Evolutionary conservation across 2,329 filamentous ascomycete species (phyloP).

Genomic region (Neobulgaria alba): DNA sequence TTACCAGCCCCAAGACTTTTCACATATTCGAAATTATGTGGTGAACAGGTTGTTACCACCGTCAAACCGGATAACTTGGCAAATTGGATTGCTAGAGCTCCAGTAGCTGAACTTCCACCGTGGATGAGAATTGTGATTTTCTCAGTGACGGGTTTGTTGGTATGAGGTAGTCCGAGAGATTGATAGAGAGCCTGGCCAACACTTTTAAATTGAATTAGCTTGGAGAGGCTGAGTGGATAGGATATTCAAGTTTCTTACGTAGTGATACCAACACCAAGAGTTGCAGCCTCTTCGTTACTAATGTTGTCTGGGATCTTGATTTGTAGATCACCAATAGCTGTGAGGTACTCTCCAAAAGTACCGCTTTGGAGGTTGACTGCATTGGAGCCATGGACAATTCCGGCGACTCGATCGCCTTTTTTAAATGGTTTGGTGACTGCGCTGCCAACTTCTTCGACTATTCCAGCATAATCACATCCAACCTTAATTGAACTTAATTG

Average conservation of each 20-base stretch:
- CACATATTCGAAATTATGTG: conserved; percentile 39
- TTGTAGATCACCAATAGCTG: conserved; percentile 32
- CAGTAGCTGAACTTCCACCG: conserved; percentile 42
- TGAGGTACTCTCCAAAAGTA: conserved; percentile 27
- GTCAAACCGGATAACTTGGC: conserved; percentile 33
- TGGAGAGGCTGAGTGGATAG: conserved; percentile 6
- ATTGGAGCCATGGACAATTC: conserved; percentile 34
- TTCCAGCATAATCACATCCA: conserved; percentile 41
- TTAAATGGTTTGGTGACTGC: conserved; percentile 35
- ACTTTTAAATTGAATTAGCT: conserved; percentile 28
- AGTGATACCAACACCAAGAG: conserved; percentile 21
- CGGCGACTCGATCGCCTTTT: conserved; percentile 40
- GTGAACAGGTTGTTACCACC: conserved; percentile 39
- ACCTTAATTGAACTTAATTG: conserved; percentile 12
- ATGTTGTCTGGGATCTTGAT: conserved; percentile 38
- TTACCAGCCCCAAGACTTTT: conserved; percentile 38
- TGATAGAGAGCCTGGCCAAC: conserved; percentile 42
- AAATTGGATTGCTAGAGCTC: conserved; percentile 40
- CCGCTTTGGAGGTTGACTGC: conserved; percentile 33
- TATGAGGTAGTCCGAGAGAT: conserved; percentile 37
- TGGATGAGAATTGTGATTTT: conserved; percentile 39
- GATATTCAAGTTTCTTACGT: conserved; percentile 17
- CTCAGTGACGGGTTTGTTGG: conserved; percentile 32
- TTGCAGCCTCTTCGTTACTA: conserved; percentile 38
- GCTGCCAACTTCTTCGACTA: conserved; percentile 37